Conservation (phyloP, 2,329 filamentous ascomycete species). For the Cladosporium phlei region DNA sequence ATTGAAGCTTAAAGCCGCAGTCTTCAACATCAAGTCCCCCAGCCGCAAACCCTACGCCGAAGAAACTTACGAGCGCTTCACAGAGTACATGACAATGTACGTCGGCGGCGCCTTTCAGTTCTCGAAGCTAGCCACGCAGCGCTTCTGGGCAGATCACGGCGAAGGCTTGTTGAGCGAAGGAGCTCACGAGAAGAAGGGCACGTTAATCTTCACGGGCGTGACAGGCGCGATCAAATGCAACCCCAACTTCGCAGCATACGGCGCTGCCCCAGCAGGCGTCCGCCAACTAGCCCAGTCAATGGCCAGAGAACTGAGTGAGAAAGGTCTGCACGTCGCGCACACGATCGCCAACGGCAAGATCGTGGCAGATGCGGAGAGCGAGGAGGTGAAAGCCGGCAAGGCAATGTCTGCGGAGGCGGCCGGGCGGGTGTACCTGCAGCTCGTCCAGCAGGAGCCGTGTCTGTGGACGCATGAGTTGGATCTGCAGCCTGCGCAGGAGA, state of each 20-base stretch:
- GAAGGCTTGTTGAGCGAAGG: constrained; percentile 43
- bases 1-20: constrained; percentile 28
- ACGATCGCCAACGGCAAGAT: constrained; percentile 55
- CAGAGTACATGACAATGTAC: constrained; percentile 46
- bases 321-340: constrained; percentile 56
- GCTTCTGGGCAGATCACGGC: constrained; percentile 50
- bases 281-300: constrained; percentile 52
- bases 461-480: constrained; percentile 52
- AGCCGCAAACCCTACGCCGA: constrained; percentile 53
- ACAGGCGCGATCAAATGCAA: constrained; percentile 49
- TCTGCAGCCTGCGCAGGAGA: constrained; percentile 47
- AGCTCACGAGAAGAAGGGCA: constrained; percentile 49
- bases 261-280: constrained; percentile 45
- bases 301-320: constrained; percentile 52
- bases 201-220: constrained; percentile 54
- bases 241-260: constrained; percentile 52
- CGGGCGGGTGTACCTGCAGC: constrained; percentile 52
- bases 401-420: constrained; percentile 56
- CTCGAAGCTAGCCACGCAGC: constrained; percentile 48
- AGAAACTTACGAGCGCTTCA: constrained; percentile 49
- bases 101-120: constrained; percentile 55
- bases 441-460: constrained; percentile 45
- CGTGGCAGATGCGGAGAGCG: constrained; percentile 44
- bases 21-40: constrained; percentile 55
- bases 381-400: constrained; percentile 47